These are phyloP conservation scores for Aspergillus versicolor DNA, from an alignment of 2,329 filamentous ascomycete genomes.

Conservation along the genomic window DNA sequence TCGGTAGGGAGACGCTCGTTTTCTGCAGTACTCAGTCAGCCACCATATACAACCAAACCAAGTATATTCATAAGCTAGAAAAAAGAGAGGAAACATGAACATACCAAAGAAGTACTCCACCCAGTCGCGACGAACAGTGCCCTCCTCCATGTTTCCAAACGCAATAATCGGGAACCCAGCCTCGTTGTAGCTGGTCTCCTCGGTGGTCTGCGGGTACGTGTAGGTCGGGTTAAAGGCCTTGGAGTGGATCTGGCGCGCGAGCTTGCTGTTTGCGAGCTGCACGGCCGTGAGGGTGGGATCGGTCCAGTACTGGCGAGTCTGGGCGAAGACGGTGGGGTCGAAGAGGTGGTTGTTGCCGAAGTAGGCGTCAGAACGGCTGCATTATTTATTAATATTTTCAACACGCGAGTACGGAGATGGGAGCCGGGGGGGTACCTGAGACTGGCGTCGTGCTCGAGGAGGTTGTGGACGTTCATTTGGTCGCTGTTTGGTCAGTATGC, in stretches of 20 bases:
- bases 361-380: slow-evolving; percentile 31
- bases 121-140: background rate
- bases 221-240: slow-evolving; percentile 51
- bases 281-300: slow-evolving; percentile 39
- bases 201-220: slow-evolving; percentile 19
- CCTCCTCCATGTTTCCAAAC: background rate
- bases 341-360: slow-evolving; percentile 55
- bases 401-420: slow-evolving; percentile 8
- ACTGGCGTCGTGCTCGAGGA: slow-evolving; percentile 26
- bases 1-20: background rate
- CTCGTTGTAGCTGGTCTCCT: background rate
- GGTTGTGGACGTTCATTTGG: slow-evolving; percentile 22
- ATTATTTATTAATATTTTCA: too few relatives aligned
- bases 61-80: too few relatives aligned
- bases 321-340: slow-evolving; percentile 51
- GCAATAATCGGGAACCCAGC: background rate
- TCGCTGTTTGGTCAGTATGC: slow-evolving; percentile 3
- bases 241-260: slow-evolving; percentile 47
- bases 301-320: slow-evolving; percentile 48
- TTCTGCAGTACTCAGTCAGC: too few relatives aligned
- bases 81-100: too few relatives aligned
- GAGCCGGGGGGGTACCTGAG: slow-evolving; percentile 11
- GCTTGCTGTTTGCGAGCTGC: slow-evolving; percentile 48
- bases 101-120: background rate
- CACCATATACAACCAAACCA: background rate